Conservation (phyloP, 1,284 basidiomycete species). For the Trichosporon asahii region DNA sequence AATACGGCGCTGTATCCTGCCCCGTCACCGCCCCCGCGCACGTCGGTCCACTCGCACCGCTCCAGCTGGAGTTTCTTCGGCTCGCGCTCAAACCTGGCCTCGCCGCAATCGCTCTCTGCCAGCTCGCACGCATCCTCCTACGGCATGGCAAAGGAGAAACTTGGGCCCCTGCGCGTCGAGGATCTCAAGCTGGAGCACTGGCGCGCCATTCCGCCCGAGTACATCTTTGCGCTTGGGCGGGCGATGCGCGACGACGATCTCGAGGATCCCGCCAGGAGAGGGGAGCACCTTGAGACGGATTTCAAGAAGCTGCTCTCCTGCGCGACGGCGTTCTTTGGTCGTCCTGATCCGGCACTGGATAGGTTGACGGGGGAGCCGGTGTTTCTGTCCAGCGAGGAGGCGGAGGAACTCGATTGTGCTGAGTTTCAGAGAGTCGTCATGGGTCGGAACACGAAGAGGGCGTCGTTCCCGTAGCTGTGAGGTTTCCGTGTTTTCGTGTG, state of each 20-base stretch:
- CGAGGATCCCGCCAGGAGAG: background rate
- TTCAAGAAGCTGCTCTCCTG: slow-evolving; percentile 2
- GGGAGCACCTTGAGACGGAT: slow-evolving; percentile 3
- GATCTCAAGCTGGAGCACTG: background rate
- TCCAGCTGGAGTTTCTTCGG: background rate
- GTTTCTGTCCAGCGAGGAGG: background rate
- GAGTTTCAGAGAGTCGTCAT: background rate
- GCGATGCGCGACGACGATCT: slow-evolving; percentile 8
- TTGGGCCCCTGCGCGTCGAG: background rate
- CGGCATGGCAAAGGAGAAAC: background rate
- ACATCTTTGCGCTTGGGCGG: background rate
- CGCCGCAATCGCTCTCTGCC: background rate
- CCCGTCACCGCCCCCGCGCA: background rate
- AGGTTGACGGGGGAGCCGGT: background rate
- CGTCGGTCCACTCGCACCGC: background rate
- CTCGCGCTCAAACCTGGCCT: background rate
- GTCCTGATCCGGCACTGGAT: background rate
- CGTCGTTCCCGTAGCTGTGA: background rate
- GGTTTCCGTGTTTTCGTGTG: too few species aligned
- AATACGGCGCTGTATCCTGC: background rate
- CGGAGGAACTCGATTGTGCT: background rate
- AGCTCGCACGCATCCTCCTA: too few species aligned
- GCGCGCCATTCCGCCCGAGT: background rate
- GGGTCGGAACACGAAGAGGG: background rate
- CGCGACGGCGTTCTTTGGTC: background rate